Conservation (phyloP, 2,329 filamentous ascomycete species). For the Fusarium albosuccineum region DNA sequence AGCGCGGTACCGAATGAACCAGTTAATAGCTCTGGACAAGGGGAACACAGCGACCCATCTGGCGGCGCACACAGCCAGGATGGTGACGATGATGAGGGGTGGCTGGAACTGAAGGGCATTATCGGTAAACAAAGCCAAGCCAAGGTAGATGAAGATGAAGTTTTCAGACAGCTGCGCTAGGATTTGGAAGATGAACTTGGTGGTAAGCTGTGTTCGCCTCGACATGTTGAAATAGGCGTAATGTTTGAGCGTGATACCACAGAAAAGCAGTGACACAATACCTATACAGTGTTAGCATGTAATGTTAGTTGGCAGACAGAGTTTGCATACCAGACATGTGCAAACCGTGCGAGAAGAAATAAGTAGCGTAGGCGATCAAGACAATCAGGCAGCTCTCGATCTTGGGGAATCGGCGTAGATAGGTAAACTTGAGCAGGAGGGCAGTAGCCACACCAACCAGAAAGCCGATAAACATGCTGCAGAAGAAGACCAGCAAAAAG, state of each 20-base stretch:
- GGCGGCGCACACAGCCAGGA: conserved; percentile 90
- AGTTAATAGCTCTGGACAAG: conserved; percentile 89
- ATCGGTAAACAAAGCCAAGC: conserved; percentile 94
- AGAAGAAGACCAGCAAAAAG: conserved; percentile 96
- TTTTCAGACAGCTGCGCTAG: conserved; percentile 97
- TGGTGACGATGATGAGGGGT: conserved; percentile 92
- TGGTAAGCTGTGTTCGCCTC: conserved; percentile 93
- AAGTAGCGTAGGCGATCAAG: conserved; percentile 94
- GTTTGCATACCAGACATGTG: conserved; percentile 86
- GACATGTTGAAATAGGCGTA: conserved; percentile 99
- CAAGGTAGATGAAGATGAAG: conserved; percentile 99
- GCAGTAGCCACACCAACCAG: conserved; percentile 89
- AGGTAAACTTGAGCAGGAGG: conserved; percentile 92
- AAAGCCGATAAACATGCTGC: conserved; percentile 90
- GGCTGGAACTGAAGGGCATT: conserved; percentile 90
- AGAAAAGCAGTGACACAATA: conserved; percentile 96
- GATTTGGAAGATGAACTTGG: conserved; percentile 97
- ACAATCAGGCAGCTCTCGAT: conserved; percentile 97
- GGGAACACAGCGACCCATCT: conserved; percentile 97
- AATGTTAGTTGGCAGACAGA: not conserved
- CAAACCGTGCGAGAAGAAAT: conserved; percentile 97
- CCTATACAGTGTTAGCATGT: conserved; percentile 63
- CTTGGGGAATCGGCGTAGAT: conserved; percentile 91
- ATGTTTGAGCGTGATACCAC: conserved; percentile 97
- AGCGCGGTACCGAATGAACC: conserved; percentile 89